These are phyloP conservation scores for Quercus agrifolia DNA, from an alignment of 306 rosid species.

Conservation along the genomic window DNA sequence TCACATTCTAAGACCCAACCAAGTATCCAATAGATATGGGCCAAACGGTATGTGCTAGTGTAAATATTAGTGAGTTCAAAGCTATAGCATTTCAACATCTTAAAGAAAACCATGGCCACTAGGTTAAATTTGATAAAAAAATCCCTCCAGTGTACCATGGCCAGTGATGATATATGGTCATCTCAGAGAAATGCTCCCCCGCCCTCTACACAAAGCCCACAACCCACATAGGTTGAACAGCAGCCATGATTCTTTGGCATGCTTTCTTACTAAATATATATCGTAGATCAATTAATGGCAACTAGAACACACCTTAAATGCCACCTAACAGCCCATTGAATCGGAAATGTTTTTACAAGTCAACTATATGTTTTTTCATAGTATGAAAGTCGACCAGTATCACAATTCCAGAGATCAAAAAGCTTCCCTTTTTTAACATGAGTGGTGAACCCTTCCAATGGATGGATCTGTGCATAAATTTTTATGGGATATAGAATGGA, in stretches of 20 bases:
- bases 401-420: conserved; percentile 3
- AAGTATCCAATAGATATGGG: not conserved
- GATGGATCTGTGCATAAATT: conserved; percentile 1
- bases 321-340: not conserved
- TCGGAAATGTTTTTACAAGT: not conserved
- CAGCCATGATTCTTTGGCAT: not conserved
- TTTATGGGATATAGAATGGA: not conserved
- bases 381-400: not conserved
- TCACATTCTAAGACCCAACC: not conserved
- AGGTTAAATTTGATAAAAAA: not conserved
- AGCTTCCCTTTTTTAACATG: not conserved
- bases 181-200: not conserved
- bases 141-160: not conserved
- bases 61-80: not conserved
- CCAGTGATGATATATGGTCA: not conserved
- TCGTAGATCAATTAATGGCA: not conserved
- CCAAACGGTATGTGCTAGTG: not conserved
- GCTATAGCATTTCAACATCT: not conserved
- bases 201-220: not conserved
- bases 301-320: not conserved
- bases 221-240: no score
- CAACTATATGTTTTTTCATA: not conserved
- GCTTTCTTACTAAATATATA: not conserved
- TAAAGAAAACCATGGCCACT: not conserved
- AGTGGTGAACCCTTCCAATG: not conserved